Base-by-base conservation (phyloP, 1,139 yeast species). In the Protomyces macrosporus region DNA sequence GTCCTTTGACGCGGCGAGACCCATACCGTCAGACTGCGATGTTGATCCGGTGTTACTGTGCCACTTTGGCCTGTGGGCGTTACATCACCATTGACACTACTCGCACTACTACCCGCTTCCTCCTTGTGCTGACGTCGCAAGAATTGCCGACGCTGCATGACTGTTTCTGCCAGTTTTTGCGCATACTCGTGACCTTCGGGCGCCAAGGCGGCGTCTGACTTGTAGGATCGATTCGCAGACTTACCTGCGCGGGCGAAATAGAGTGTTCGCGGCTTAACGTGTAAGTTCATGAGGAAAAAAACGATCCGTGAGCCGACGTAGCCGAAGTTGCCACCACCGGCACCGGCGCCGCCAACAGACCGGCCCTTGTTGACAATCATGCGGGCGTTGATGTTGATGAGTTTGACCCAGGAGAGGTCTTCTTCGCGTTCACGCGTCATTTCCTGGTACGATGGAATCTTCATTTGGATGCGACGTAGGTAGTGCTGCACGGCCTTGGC, bases 1-100 rank as follows among this genome's bases (percentile, higher is more conserved):
- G 97, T 90, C 71, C 97, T 82, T 69, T 83, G 80, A 66, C 96
- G 83, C 5, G 95, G 90, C 0, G 97, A 91, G 0, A 97, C 89
- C 97, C 98, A 93, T 12, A 93, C 90, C 5, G 60, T 68, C 64
- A 66, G 65, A 40, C 56, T 42, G 32, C 58, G 36, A 10, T 53
- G 58, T 6, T 53, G 50, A n/a, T 53, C 58, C 9, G 48, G 48
- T 16, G 48, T 42, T 2, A 30, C 32, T 9, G 32, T 14, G 16
- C 48, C 48, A 30, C 48, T 42, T 16, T 42, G 48, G 42, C 42
- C 42, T 4, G 48, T 42, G 3, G 48, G 48, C 32, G 48, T 42
- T 0, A 42, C 48, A 7, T 42, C 48, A 9, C 48, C 48, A 42
- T 42, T 16, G 48, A 42, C 48, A 16, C 48, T 42, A 42, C 48